Conservation (phyloP, 2,329 filamentous ascomycete genomes). For the Fusarium sp. region DNA sequence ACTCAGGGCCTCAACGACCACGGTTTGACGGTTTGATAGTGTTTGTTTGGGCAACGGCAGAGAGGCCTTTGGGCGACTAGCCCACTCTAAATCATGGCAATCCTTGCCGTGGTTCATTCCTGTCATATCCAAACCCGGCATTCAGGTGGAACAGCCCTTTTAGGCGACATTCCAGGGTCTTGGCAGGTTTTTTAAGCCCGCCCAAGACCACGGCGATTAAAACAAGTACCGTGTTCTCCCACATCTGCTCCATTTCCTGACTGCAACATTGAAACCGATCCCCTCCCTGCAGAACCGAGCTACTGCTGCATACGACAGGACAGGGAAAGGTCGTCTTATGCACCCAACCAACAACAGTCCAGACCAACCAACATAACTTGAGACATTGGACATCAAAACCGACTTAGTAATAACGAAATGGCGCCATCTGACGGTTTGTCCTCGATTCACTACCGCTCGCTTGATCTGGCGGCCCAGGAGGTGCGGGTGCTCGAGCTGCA, state of each 20-base stretch:
- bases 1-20: neutral
- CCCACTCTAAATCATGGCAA: neutral
- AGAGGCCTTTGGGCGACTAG: conserved; percentile 2
- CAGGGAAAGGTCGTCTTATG: conserved; percentile 1
- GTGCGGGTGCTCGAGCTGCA: conserved; percentile 44
- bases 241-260: conserved; percentile 7
- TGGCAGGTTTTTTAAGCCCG: conserved; percentile 3
- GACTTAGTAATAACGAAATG: conserved; percentile 13
- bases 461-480: conserved; percentile 32
- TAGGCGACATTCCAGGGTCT: conserved; percentile 30
- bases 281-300: conserved; percentile 18
- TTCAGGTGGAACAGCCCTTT: conserved; percentile 13
- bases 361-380: neutral
- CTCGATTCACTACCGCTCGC: conserved; percentile 42
- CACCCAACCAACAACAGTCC: conserved; percentile 7
- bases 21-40: neutral
- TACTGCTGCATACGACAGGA: conserved; percentile 18
- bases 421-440: conserved; percentile 37
- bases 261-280: conserved; percentile 1
- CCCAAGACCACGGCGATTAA: neutral
- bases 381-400: conserved; percentile 8
- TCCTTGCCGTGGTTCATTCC: conserved; percentile 35
- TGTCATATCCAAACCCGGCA: conserved; percentile 38
- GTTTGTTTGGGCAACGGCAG: neutral
- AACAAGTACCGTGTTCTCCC: conserved; percentile 29